phyloP scores from a whole-genome alignment of 129 eudicot genomes.

The Apium graveolens region DNA sequence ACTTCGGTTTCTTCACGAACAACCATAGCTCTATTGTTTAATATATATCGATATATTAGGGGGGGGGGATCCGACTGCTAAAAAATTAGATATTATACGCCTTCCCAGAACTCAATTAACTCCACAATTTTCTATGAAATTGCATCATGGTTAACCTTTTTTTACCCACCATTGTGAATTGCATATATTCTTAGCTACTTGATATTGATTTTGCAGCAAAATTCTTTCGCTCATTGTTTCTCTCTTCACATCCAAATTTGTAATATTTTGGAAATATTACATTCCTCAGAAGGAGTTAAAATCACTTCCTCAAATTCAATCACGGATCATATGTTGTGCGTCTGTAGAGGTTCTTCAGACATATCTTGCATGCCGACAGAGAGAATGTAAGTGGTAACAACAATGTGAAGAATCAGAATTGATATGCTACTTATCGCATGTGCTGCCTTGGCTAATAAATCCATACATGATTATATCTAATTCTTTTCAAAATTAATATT shows the following conservation, averaged over 20 bases:
- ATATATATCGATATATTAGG: too few species aligned
- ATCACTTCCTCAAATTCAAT: slow-evolving; percentile 52
- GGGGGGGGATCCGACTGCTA: too few species aligned
- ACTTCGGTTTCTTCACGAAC: too few species aligned
- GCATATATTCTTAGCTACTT: not conserved
- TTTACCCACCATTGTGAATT: not conserved
- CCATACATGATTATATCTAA: not conserved
- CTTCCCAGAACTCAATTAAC: not conserved
- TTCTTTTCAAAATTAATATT: not conserved
- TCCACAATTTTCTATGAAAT: not conserved
- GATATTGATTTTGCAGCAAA: slow-evolving; percentile 51
- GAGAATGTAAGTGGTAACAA: slow-evolving; percentile 45
- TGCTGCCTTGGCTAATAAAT: too few species aligned
- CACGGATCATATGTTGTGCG: slow-evolving; percentile 62
- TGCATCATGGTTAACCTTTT: not conserved
- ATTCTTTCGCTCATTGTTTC: slow-evolving; percentile 74
- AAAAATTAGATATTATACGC: not conserved
- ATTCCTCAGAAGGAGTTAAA: slow-evolving; percentile 48
- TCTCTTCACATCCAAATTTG: slow-evolving; percentile 59
- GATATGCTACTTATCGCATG: not conserved
- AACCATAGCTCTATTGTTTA: too few species aligned
- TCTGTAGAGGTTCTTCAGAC: slow-evolving; percentile 74
- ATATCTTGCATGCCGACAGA: too few species aligned
- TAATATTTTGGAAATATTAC: slow-evolving; percentile 58
- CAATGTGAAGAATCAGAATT: not conserved